phyloP scores from a whole-genome alignment of 2,329 filamentous ascomycete genomes.

The Aspergillus sp. region DNA sequence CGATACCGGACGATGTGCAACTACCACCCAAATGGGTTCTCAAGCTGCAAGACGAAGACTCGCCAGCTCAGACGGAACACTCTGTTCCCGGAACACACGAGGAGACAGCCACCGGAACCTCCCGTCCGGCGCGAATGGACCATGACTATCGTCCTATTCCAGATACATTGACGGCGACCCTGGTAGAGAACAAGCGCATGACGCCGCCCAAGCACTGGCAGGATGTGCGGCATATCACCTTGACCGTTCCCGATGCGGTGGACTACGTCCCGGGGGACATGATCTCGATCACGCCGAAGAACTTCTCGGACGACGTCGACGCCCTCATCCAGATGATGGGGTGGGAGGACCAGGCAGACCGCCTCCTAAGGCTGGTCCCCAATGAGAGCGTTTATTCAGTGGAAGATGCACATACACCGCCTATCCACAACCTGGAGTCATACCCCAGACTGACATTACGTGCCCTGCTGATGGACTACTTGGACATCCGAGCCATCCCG shows the following conservation, averaged over 20 bases:
- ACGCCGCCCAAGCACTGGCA: conserved; percentile 83
- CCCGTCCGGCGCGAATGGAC: conserved; percentile 30
- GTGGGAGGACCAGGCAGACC: conserved; percentile 73
- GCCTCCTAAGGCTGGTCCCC: conserved; percentile 55
- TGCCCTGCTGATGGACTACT: conserved; percentile 71
- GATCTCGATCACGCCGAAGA: conserved; percentile 80
- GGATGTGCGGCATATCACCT: conserved; percentile 78
- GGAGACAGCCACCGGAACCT: conserved; percentile 9
- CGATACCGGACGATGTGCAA: conserved; percentile 71
- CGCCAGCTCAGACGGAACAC: background rate
- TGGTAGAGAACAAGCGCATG: conserved; percentile 67
- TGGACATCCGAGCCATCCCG: conserved; percentile 88
- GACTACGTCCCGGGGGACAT: conserved; percentile 72
- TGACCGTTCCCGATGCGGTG: conserved; percentile 48
- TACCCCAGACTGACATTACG: conserved; percentile 61
- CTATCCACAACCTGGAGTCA: conserved; percentile 34
- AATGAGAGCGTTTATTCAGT: conserved; percentile 21
- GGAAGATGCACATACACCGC: conserved; percentile 24
- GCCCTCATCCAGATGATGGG: conserved; percentile 73
- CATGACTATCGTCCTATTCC: conserved; percentile 57
- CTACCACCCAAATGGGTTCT: conserved; percentile 73
- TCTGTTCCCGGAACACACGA: conserved; percentile 2
- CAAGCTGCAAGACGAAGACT: conserved; percentile 9
- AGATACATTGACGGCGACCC: conserved; percentile 52
- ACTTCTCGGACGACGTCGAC: conserved; percentile 77